A percentile compares a stretch with the other conserved stretches of the same genome.
Conservation (phyloP, 108 stramenopile species). For the Poteriospumella lacustris region DNA sequence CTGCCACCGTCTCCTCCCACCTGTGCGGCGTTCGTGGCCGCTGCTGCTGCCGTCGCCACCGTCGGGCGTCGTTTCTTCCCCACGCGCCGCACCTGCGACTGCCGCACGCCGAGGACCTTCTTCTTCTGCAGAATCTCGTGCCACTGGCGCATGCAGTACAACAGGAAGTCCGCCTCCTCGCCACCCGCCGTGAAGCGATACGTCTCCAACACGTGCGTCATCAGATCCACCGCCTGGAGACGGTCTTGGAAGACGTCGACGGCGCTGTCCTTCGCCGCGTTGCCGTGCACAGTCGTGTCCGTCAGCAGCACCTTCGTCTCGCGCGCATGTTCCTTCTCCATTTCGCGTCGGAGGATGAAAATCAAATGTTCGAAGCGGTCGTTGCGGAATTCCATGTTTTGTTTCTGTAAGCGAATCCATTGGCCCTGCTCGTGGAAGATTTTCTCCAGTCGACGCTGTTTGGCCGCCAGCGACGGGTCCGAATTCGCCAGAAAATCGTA, state of each 20-base stretch:
- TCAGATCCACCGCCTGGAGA: not conserved
- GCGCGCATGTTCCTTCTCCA: not conserved
- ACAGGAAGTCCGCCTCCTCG: not conserved
- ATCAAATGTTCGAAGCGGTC: conserved; percentile 16
- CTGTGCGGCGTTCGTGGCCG: too few relatives aligned
- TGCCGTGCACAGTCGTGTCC: not conserved
- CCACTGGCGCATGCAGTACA: not conserved
- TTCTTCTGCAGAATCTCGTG: too few relatives aligned
- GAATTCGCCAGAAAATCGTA: not conserved
- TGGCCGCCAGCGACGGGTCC: not conserved
- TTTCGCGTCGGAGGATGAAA: not conserved
- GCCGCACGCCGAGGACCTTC: not conserved
- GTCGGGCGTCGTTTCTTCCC: not conserved
- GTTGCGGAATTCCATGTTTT: not conserved
- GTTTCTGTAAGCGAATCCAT: not conserved
- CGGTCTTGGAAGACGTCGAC: not conserved
- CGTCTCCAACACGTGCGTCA: not conserved
- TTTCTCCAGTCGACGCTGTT: not conserved
- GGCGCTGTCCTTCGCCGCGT: not conserved
- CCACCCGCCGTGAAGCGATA: not conserved
- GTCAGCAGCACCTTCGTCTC: not conserved
- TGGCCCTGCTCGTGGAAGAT: not conserved
- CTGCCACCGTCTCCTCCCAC: too few relatives aligned
- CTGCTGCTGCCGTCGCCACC: not conserved
- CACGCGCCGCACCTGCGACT: not conserved